phyloP scores from a whole-genome alignment of 495 filamentous ascomycete species.

The Talaromyces proteolyticus region DNA sequence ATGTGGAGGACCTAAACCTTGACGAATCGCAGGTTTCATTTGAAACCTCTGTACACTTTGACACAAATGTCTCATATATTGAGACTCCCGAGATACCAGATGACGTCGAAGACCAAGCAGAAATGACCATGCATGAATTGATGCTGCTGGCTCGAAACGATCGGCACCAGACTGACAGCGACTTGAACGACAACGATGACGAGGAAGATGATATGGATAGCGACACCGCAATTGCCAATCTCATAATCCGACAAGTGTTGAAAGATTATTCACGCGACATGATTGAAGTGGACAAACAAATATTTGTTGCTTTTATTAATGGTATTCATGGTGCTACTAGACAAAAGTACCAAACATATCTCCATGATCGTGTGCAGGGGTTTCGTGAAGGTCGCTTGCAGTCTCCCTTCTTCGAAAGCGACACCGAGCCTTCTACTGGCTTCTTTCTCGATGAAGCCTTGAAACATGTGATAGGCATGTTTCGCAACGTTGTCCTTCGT shows the following conservation, averaged over 20 bases:
- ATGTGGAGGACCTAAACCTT: slow-evolving; percentile 22
- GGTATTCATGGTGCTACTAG: slow-evolving; percentile 35
- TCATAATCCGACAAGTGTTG: slow-evolving; percentile 15
- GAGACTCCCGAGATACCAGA: slow-evolving; percentile 20
- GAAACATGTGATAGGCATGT: slow-evolving; percentile 36
- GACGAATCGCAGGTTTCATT: slow-evolving; percentile 39
- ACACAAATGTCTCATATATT: slow-evolving; percentile 30
- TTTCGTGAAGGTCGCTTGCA: slow-evolving; percentile 26
- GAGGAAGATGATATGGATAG: slow-evolving; percentile 9
- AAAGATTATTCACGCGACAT: slow-evolving; percentile 34
- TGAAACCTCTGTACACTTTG: slow-evolving; percentile 32
- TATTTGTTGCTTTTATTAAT: slow-evolving; percentile 41
- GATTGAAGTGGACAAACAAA: slow-evolving; percentile 31
- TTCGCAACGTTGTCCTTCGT: slow-evolving; percentile 31
- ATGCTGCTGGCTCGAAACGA: slow-evolving; percentile 30
- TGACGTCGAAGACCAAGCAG: slow-evolving; percentile 13
- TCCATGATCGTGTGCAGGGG: slow-evolving; percentile 29
- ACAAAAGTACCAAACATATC: slow-evolving; percentile 24
- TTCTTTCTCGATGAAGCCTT: slow-evolving; percentile 30
- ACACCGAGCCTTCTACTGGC: slow-evolving; percentile 21
- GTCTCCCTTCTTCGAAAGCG: slow-evolving; percentile 29
- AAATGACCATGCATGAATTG: slow-evolving; percentile 40
- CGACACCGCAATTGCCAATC: slow-evolving; percentile 6
- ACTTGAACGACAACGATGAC: slow-evolving; percentile 12
- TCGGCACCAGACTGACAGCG: slow-evolving; percentile 12